Evolutionary conservation across 1,139 yeast species (phyloP).

Genomic region (Hansenula sp.): DNA sequence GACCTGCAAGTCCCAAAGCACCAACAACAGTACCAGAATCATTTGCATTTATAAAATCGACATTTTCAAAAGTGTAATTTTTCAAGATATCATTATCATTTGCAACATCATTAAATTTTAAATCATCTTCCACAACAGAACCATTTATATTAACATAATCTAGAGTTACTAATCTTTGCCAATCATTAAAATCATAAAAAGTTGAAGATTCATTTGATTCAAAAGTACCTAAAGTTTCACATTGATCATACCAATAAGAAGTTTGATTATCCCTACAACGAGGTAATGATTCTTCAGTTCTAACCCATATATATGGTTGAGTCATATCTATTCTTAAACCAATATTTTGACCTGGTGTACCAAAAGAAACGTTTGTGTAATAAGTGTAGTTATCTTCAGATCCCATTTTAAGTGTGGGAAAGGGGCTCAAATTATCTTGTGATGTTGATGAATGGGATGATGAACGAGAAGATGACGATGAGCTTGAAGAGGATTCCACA

Average conservation of each 20-base stretch:
- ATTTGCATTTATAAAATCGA: conserved; percentile 32
- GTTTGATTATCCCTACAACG: conserved; percentile 3
- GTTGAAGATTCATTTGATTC: neutral
- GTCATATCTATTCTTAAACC: conserved; percentile 35
- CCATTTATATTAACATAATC: conserved; percentile 18
- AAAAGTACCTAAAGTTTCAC: neutral
- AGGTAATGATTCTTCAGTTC: conserved; percentile 4
- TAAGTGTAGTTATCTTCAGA: conserved; percentile 14
- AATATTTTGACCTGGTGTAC: conserved; percentile 30
- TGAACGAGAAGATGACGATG: neutral
- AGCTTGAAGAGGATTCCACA: neutral
- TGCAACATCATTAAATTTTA: neutral
- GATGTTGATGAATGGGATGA: neutral
- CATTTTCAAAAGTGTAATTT: conserved; percentile 5
- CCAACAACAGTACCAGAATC: conserved; percentile 44
- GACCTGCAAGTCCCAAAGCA: conserved; percentile 54
- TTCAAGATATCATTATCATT: neutral
- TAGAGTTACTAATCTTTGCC: conserved; percentile 9
- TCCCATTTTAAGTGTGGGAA: conserved; percentile 1
- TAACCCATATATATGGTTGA: conserved; percentile 40
- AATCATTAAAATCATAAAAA: conserved; percentile 1
- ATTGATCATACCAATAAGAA: neutral
- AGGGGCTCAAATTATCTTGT: conserved; percentile 3
- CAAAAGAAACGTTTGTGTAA: conserved; percentile 32
- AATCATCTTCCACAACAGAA: conserved; percentile 7